Evolutionary conservation across 2,329 filamentous ascomycete species (phyloP), one percentile per base, ranked within the genome.

Genomic region (Tolypocladium tundrense): DNA sequence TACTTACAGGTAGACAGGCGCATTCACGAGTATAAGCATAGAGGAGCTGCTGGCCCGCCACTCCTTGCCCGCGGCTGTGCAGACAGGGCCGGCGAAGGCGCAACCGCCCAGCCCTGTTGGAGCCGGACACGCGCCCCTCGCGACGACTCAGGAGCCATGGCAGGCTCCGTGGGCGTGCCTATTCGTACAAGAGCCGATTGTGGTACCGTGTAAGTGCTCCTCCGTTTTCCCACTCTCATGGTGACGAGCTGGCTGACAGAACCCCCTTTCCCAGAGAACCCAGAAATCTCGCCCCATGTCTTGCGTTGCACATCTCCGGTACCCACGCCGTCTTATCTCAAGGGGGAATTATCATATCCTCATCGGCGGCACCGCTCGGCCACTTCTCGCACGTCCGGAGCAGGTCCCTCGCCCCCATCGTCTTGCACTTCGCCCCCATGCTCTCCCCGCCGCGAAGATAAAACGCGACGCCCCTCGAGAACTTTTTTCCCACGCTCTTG

Each of bases 311-410:
- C 43, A 48, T 33, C 21, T 13, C 24, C 14, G 14, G 7, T 9
- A 2, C 14, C 14, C 45, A 10, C 14, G 31, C 19, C 27, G 8
- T n/a, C 45, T n/a, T 9, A n/a, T 3, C 4, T 51, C 48, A 51
- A 6, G 48, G 48, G 9, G 48, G 48, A 6, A 51, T 51, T 4
- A 10, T 31, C 31, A 51, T 51, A 3, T 51, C 48, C 5, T 14
- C 31, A 19, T 35, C 31, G 16, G 2, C 31, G 4, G 24, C 7
- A 8, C 45, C 57, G 6, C 4, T 40, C 6, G 58, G 37, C 65
- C 65, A 67, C 42, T 52, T 62, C 9, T 62, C 62, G 40, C 65
- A 67, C 3, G 59, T 58, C 2, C 57, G 55, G 2, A 66, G 57
- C 13, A 67, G 24, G 24, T 52, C 58, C 54, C 54, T 58, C 7